Base-by-base conservation (phyloP, 768 basidiomycete genomes). In the Phlebiopsis flavidoalba region DNA sequence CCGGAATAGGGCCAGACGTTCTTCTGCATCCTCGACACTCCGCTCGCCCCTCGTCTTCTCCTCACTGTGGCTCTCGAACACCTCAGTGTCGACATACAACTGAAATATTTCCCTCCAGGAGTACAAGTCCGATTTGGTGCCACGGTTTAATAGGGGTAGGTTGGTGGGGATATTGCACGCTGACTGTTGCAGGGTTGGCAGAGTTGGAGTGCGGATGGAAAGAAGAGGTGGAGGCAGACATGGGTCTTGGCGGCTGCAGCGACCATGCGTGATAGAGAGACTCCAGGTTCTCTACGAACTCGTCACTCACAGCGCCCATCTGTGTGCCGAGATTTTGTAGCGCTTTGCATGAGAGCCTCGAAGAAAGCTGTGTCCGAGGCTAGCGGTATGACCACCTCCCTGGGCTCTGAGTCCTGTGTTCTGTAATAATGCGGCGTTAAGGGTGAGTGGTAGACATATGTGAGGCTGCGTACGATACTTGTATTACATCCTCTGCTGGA, bases 21-120 rank as follows among this genome's bases (percentile, higher is more conserved):
- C 72, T 71, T 94, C 91, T 8, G 84, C 80, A 57, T 93, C 89
- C 58, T 91, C 84, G 4, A 86, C 72, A 17, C 80, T 76, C 35
- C 86, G 77, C 65, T 94, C 89, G 0, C 91, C 92, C 4, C 86
- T 72, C 51, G 79, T 76, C 1, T 78, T 68, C 70, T 95, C 94
- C n/a, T 31, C 26, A 14, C 77, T 71, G 11, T 83, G 71, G 37
- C 82, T 83, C 70, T 95, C 93, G 66, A 96, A 97, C 1, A 97
- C 83, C 66, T 95, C 89, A 0, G 84, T 78, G 65, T 96, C 93
- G 52, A 89, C 79, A 72, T 96, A 97, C 2, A 95, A 73, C 60
- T 87, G 86, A 68, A 98, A 96, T 31, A 97, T 87, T 73, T 93
- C 86, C 22, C 95, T 78, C 95, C 95, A 97, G 6, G 84, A 80